phyloP scores from a whole-genome alignment of 192 early-diverging fungal genomes.

The Mortierella hygrophila region DNA sequence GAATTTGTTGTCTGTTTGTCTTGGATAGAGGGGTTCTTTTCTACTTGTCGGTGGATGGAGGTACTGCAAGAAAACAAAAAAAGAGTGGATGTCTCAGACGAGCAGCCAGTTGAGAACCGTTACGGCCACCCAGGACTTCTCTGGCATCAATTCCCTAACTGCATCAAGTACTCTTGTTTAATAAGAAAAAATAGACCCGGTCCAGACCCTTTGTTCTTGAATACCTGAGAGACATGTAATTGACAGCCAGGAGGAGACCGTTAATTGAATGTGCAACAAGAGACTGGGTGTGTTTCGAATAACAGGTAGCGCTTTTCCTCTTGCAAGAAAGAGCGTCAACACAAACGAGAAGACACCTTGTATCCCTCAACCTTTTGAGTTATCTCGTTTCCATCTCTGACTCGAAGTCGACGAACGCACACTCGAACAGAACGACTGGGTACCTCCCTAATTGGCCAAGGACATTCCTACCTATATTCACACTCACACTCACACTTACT shows the following conservation, averaged over 20 bases:
- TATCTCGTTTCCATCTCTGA: neutral
- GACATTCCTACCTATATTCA: neutral
- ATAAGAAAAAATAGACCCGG: neutral
- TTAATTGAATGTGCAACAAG: neutral
- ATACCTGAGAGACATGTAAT: neutral
- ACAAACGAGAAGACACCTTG: neutral
- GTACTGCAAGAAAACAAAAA: neutral
- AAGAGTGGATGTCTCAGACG: neutral
- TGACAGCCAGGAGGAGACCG: neutral
- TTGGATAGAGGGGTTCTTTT: neutral
- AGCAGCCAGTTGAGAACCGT: neutral
- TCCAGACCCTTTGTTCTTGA: neutral
- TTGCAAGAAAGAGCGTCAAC: neutral
- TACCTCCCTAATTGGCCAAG: neutral
- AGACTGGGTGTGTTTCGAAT: neutral
- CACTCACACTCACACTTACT: neutral
- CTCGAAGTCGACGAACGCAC: neutral
- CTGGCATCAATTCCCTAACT: conserved; percentile 1
- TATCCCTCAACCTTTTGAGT: neutral
- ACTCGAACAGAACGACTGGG: neutral
- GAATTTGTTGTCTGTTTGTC: neutral
- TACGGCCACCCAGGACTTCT: neutral
- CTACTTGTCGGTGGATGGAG: neutral
- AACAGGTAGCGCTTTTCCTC: neutral
- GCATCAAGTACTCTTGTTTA: neutral